Evolutionary conservation across 495 filamentous ascomycete genomes (phyloP), one percentile per base, ranked within the genome.

Genomic region (Aspergillus nidulans): DNA sequence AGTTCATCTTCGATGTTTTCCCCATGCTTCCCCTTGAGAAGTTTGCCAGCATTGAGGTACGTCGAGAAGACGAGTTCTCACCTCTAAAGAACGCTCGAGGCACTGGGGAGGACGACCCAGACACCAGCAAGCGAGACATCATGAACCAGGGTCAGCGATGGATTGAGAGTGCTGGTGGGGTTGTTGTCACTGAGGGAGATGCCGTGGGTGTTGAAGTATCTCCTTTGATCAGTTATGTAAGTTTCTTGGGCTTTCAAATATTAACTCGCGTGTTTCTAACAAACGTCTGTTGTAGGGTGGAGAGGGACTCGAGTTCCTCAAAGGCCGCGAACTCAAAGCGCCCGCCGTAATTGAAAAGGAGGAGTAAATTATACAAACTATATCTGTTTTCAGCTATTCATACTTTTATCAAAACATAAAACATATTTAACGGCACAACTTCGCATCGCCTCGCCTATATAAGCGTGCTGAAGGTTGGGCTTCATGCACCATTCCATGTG

Each of bases 1-100:
- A 97, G 71, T 99, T 97, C 60, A 91, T 99, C 49, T 99, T 99
- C 72, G 94, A 99, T 70, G 90, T 94, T 62, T 99, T 99, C 80
- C 92, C 95, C 43, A 78, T 90, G 80, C 80, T 94, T 13, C 79
- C 89, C 25, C 77, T 99, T 55, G 79, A 85, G 41, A 90, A 92
- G 73, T 97, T 99, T 63, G 95, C 91, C 12, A 92, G 84, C 71
- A 84, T 97, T 76, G 94, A 99, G 73, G 94, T 99, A 25, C 89
- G 85, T 66, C 90, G 94, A 28, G 91, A 97, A 75, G 94, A 99
- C 53, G 94, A 99, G 73, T 99, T 99, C 77, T 97, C 92, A 43
- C 92, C 94, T 9, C 77, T 99, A 58, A 99, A 99, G 85, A 99
- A 99, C 60, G 95, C 90, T 20, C 81, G 78, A 59, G 92, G 92